Base-by-base conservation (phyloP, 257 asterid genomes). In the Rauvolfia tetraphylla region DNA sequence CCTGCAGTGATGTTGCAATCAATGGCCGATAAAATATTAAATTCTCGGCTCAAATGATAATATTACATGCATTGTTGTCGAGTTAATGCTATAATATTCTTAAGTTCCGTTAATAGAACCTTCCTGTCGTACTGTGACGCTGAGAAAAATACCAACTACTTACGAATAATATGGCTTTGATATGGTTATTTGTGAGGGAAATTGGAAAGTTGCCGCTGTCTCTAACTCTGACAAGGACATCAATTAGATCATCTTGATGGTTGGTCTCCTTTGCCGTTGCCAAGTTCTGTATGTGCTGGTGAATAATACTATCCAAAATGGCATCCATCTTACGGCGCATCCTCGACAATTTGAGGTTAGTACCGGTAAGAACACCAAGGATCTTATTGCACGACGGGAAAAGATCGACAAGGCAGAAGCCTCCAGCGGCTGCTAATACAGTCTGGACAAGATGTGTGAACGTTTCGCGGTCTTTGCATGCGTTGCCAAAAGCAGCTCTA, bases 171-270 rank as follows among this genome's bases (percentile, higher is more conserved):
- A n/a, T n/a, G n/a, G n/a, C n/a, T 63, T 75, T 75, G 38, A 75
- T 75, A 27, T 63, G 42, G 1, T 44, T 39, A 11, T 63, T 44
- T 20, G 72, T 63, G 38, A 75, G 14, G 2, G 63, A 42, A 63
- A 75, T 7, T 29, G 25, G 42, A 20, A 46, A 31, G 27, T 75
- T 34, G 0, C 79, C 61, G 4, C 59, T 75, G 42, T 63, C 78
- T 18, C 22, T 62, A 11, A 44, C 48, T 62, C 46, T 62, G 38
- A 44, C 54, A 17, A 75, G 58, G 20, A 33, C 61, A 62, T 75
- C 79, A 29, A 75, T 17, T 27, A 75, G 13, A 63, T 63, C 72
- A 62, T 63, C 79, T 13, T 17, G 7, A 11, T 31, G 68, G 63
- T 33, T 75, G 23, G 22, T 11, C 12, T 0, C 3, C 33, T 75